Base-by-base conservation (phyloP, 1,139 yeast species). In the Petasospora rhodanensis region DNA sequence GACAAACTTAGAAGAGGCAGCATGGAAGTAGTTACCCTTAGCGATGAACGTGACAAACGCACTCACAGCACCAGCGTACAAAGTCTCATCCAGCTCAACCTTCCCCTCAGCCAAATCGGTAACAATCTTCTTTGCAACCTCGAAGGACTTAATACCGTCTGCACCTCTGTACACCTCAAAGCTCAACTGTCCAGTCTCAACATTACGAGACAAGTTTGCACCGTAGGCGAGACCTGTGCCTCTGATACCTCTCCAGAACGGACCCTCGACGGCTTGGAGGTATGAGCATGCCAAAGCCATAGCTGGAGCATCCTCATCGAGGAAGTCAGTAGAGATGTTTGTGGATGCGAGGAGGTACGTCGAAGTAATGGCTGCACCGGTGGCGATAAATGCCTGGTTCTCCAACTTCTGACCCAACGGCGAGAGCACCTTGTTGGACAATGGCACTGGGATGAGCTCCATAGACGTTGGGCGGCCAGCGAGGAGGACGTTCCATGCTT, bases 221-320 rank as follows among this genome's bases (percentile, higher is more conserved):
- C 96, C 96, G 57, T 93, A 93, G 0, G 97, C 97, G 34, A 86
- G 66, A 2, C 99, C 99, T 2, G 89, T 74, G 24, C 99, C 99
- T 59, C 99, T 75, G 24, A 93, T 84, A 31, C 93, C 95, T 52
- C 87, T 74, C 97, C 98, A 91, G 46, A 91, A 80, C 23, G 98
- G 97, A 2, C 99, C 99, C 58, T 93, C 99, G 16, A 86, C 86
- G 18, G 89, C 83, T 46, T 80, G 81, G 40, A 93, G 65, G 51
- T 79, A 83, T 38, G 83, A 89, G 9, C 82, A 70, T 7, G 91
- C 86, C 14, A 91, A 68, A 0, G 80, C 71, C 29, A 91, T 69
- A 18, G 79, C 79, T 34, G 83, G 78, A 24, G 79, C 65, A 49
- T 89, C 96, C 12, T 72, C 70, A 37, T 81, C 70, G 18, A 68